A percentile compares a stretch with the other conserved stretches of the same genome.
These are phyloP conservation scores for Zancudomyces culisetae DNA, from an alignment of 371 early-diverging fungal genomes.

Conservation along the genomic window DNA sequence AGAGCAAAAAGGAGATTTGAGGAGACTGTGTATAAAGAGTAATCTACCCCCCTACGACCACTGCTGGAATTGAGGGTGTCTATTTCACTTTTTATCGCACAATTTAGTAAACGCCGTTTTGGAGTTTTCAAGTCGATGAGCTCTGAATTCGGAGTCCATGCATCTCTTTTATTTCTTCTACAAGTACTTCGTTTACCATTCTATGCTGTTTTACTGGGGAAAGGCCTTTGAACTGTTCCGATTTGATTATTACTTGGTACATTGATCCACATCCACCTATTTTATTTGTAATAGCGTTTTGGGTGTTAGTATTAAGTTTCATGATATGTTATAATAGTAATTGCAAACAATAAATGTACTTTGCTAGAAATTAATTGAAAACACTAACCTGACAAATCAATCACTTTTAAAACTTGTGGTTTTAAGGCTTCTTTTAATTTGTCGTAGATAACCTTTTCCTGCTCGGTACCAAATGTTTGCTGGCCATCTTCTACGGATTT, in stretches of 20 bases:
- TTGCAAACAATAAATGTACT: background rate
- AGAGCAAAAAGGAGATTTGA: background rate
- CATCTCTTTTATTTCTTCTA: conserved; percentile 78
- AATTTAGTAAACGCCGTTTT: too few species aligned
- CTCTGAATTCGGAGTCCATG: conserved; percentile 53
- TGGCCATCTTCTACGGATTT: too few species aligned
- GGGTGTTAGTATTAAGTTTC: background rate
- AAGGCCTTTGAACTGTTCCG: conserved; percentile 50
- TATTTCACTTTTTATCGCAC: background rate
- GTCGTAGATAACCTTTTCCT: too few species aligned
- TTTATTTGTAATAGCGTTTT: too few species aligned
- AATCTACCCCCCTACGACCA: background rate
- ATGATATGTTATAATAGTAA: background rate
- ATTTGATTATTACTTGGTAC: conserved; percentile 73
- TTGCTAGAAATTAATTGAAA: background rate
- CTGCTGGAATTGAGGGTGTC: background rate
- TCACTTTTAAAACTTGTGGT: too few species aligned
- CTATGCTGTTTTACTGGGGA: conserved; percentile 72
- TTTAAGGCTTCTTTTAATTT: too few species aligned
- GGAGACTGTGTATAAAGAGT: conserved; percentile 1
- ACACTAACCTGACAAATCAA: too few species aligned
- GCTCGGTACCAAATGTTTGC: too few species aligned
- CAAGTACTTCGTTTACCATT: conserved; percentile 63
- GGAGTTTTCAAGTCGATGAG: too few species aligned
- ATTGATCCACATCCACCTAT: conserved; percentile 79